A percentile compares a stretch with the other conserved stretches of the same genome.
These are phyloP conservation scores for Thelonectria olida DNA, from an alignment of 2,329 filamentous ascomycete genomes.

Conservation along the genomic window DNA sequence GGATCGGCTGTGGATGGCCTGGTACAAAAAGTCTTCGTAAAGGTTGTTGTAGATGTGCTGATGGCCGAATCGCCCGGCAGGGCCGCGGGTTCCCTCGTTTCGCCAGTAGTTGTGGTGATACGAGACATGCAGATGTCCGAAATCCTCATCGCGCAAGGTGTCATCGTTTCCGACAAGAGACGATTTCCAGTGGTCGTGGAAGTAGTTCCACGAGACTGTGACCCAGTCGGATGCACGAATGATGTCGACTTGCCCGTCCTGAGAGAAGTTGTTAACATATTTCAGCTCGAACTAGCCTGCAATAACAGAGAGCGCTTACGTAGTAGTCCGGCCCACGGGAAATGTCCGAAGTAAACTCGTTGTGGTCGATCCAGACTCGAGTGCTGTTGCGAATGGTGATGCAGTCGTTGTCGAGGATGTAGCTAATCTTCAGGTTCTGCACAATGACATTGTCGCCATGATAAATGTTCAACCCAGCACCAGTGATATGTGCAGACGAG, in stretches of 20 bases:
- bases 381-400: conserved; percentile 56
- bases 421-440: conserved; percentile 48
- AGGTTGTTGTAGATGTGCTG: conserved; percentile 61
- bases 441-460: conserved; percentile 51
- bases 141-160: conserved; percentile 50
- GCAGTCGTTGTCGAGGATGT: conserved; percentile 52
- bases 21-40: conserved; percentile 57
- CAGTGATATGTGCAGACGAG: conserved; percentile 46
- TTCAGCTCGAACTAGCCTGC: not conserved
- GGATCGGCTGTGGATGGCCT: conserved; percentile 58
- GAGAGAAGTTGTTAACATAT: not conserved
- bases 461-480: conserved; percentile 47
- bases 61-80: conserved; percentile 58
- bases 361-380: conserved; percentile 58
- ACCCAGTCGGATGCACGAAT: conserved; percentile 55
- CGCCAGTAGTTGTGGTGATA: conserved; percentile 62
- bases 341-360: conserved; percentile 56
- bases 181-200: conserved; percentile 59
- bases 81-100: conserved; percentile 56
- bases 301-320: conserved; percentile 23
- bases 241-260: conserved; percentile 58
- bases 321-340: conserved; percentile 50
- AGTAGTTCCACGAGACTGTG: conserved; percentile 59
- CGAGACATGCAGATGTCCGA: conserved; percentile 55
- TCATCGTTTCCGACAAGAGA: conserved; percentile 55